phyloP scores from a whole-genome alignment of 2,329 filamentous ascomycete species.

The Paramyrothecium sp. region DNA sequence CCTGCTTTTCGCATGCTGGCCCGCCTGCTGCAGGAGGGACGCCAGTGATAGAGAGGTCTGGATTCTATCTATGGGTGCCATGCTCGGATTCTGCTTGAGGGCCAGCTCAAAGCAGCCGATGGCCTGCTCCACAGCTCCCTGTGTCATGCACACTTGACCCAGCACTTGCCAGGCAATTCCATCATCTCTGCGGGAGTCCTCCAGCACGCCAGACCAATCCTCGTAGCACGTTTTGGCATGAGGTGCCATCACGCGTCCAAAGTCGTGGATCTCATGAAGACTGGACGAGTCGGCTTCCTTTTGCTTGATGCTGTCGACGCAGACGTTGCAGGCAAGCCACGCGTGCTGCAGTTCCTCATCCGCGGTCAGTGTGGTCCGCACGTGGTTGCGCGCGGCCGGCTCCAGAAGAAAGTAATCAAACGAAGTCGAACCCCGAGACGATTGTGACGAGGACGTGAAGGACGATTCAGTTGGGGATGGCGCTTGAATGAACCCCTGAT shows the following conservation, averaged over 20 bases:
- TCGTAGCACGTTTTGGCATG: constrained; percentile 23
- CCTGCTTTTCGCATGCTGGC: constrained; percentile 12
- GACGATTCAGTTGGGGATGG: constrained; percentile 10
- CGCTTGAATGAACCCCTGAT: constrained; percentile 20
- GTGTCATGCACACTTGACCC: constrained; percentile 24
- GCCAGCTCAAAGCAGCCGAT: constrained; percentile 23
- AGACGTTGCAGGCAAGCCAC: constrained; percentile 21
- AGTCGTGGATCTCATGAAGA: constrained; percentile 19
- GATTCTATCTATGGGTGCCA: constrained; percentile 15
- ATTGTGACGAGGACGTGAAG: constrained; percentile 10
- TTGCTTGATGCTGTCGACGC: constrained; percentile 17
- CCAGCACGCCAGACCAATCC: constrained; percentile 17
- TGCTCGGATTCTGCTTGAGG: constrained; percentile 9
- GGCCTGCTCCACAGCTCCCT: constrained; percentile 18
- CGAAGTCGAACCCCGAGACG: constrained; percentile 11
- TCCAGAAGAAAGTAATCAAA: constrained; percentile 22
- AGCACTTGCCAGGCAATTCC: constrained; percentile 36
- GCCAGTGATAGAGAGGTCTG: constrained; percentile 18
- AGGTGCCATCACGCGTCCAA: constrained; percentile 21
- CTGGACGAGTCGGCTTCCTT: constrained; percentile 14
- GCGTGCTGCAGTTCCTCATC: constrained; percentile 16
- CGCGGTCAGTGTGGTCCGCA: constrained; percentile 15
- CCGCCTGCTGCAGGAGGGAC: constrained; percentile 15
- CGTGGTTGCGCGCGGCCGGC: constrained; percentile 13
- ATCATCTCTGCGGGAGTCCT: constrained; percentile 24